Evolutionary conservation across 2,329 filamentous ascomycete genomes (phyloP).

Genomic region (Colletotrichum tanaceti): DNA sequence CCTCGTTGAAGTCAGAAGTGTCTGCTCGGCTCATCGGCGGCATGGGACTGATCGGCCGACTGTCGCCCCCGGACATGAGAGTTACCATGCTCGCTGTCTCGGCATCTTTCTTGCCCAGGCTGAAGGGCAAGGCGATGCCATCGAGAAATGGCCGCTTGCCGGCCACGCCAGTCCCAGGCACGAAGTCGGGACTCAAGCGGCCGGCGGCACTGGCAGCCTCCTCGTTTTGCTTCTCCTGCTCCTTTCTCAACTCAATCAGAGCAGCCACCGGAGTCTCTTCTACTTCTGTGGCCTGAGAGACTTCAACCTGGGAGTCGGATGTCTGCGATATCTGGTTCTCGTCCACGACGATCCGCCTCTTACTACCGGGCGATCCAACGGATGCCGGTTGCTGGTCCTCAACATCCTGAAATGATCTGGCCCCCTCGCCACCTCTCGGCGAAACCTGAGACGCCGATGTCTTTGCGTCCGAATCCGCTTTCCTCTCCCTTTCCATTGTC

Average conservation of each 20-base stretch:
- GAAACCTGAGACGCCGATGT: constrained; percentile 49
- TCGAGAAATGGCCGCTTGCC: constrained; percentile 75
- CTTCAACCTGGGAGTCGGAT: constrained; percentile 40
- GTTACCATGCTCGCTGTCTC: constrained; percentile 79
- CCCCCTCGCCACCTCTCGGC: constrained; percentile 55
- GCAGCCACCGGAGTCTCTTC: constrained; percentile 58
- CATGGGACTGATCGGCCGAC: constrained; percentile 50
- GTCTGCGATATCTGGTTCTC: constrained; percentile 57
- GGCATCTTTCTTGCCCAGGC: constrained; percentile 67
- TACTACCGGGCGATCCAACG: constrained; percentile 55
- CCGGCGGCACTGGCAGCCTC: constrained; percentile 51
- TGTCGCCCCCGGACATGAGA: constrained; percentile 60
- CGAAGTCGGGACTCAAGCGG: constrained; percentile 57
- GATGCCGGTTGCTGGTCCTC: constrained; percentile 51
- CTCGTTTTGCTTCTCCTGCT: constrained; percentile 46
- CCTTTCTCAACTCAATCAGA: constrained; percentile 56
- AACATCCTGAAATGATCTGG: constrained; percentile 56
- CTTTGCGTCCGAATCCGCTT: constrained; percentile 53
- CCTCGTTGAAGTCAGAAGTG: not conserved
- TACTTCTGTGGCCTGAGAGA: constrained; percentile 43
- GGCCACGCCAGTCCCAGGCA: constrained; percentile 61
- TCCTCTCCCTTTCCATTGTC: constrained; percentile 71
- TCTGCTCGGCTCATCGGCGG: constrained; percentile 17
- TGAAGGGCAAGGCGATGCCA: constrained; percentile 80
- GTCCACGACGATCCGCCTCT: constrained; percentile 61